These are phyloP conservation scores for Zea mays DNA, from an alignment of 176 grass and related monocot genomes.

Conservation along the genomic window DNA sequence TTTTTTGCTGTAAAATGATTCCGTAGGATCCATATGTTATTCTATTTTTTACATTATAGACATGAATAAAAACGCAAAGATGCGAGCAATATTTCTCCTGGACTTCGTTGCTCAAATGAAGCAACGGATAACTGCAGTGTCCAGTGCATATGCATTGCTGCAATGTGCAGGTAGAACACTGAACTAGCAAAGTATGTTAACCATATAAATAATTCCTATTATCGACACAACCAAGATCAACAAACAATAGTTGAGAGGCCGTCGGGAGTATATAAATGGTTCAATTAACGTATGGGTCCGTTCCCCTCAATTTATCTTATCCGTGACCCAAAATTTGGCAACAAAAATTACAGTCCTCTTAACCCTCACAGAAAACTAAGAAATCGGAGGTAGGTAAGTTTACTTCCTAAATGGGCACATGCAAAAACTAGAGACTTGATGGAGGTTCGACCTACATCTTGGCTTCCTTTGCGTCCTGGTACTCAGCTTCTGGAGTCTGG, in stretches of 20 bases:
- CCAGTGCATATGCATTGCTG: not conserved
- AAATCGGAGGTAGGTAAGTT: constrained; percentile 9
- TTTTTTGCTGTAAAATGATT: no score
- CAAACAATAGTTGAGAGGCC: no score
- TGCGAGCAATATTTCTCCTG: not conserved
- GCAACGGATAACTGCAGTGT: not conserved
- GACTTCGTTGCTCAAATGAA: not conserved
- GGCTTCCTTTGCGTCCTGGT: constrained; percentile 46
- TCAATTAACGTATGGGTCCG: constrained; percentile 31
- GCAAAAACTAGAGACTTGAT: constrained; percentile 21
- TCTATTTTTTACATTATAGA: not conserved
- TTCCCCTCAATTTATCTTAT: constrained; percentile 43
- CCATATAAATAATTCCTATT: no score
- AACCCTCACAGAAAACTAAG: constrained; percentile 20
- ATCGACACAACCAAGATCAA: no score
- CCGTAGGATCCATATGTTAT: not conserved
- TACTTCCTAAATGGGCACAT: constrained; percentile 50
- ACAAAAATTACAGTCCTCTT: not conserved
- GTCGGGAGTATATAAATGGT: not conserved
- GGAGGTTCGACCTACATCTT: constrained; percentile 51
- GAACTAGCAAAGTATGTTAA: no score
- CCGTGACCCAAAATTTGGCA: constrained; percentile 1
- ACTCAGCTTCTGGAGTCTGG: constrained; percentile 87
- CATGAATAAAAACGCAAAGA: not conserved
- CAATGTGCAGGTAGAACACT: no score